A percentile compares a stretch with the other conserved stretches of the same genome.
These are phyloP conservation scores for Camelina sativa DNA, from an alignment of 345 rosid species.

Conservation along the genomic window DNA sequence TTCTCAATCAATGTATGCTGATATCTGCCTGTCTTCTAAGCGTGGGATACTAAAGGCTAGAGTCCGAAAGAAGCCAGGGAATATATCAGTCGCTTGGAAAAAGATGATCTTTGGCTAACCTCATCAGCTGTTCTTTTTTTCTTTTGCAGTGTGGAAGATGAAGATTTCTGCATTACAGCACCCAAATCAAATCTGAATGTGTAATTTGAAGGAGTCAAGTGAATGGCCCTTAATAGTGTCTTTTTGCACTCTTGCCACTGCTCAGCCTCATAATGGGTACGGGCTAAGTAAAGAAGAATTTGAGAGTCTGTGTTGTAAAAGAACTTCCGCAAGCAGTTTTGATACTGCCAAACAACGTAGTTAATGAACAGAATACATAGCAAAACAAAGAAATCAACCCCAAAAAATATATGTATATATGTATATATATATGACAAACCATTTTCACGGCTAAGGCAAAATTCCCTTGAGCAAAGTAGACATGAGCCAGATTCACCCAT, in stretches of 20 bases:
- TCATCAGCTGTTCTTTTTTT: slow-evolving; percentile 89
- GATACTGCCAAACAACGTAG: slow-evolving; percentile 67
- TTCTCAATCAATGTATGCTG: slow-evolving; percentile 6
- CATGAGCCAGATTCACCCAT: slow-evolving; percentile 98
- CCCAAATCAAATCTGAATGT: slow-evolving; percentile 95
- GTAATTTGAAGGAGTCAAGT: slow-evolving; percentile 91
- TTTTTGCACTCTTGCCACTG: slow-evolving; percentile 99
- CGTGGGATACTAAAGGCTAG: slow-evolving; percentile 8
- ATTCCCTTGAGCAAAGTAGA: slow-evolving; percentile 96
- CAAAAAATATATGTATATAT: not conserved
- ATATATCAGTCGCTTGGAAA: slow-evolving; percentile 18
- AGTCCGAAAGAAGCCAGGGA: slow-evolving; percentile 22
- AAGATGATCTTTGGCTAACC: slow-evolving; percentile 50
- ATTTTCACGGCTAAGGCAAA: slow-evolving; percentile 94
- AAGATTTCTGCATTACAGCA: slow-evolving; percentile 96
- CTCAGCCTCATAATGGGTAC: slow-evolving; percentile 98
- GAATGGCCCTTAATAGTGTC: slow-evolving; percentile 89
- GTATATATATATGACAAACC: slow-evolving; percentile 51
- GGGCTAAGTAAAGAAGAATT: slow-evolving; percentile 90
- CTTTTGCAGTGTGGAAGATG: slow-evolving; percentile 95
- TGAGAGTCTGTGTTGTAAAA: slow-evolving; percentile 85
- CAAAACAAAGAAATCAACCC: slow-evolving; percentile 5
- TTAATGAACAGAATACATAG: slow-evolving; percentile 15
- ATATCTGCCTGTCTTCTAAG: slow-evolving; percentile 6
- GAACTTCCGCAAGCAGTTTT: slow-evolving; percentile 97